Conservation (phyloP, 75 land plant species). For the Cryptomeria japonica region DNA sequence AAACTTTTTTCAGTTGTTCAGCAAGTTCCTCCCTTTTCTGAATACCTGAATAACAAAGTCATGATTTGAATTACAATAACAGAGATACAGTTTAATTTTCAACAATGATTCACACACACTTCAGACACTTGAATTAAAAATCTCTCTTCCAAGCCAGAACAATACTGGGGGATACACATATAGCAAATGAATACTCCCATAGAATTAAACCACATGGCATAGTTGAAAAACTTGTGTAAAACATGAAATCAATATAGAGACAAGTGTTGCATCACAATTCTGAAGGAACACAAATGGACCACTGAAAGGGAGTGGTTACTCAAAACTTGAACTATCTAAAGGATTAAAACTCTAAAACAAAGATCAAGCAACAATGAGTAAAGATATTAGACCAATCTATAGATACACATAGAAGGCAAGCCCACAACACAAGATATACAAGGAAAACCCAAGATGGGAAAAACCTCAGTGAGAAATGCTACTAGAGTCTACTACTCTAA, state of each 20-base stretch:
- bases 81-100: not conserved
- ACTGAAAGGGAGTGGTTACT: too few species aligned
- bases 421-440: too few species aligned
- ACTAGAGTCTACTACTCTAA: too few species aligned
- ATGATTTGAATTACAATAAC: not conserved
- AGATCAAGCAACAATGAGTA: too few species aligned
- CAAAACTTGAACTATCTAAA: too few species aligned
- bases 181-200: not conserved
- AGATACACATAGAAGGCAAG: too few species aligned
- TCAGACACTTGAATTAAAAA: not conserved
- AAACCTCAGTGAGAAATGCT: too few species aligned
- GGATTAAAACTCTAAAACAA: too few species aligned
- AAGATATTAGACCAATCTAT: too few species aligned
- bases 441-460: too few species aligned
- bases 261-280: not conserved
- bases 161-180: not conserved
- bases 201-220: not conserved
- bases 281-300: too few species aligned
- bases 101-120: not conserved
- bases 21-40: constrained; percentile 1
- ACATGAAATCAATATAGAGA: not conserved
- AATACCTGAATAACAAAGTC: not conserved
- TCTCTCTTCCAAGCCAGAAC: not conserved
- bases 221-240: not conserved
- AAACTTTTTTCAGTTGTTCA: constrained; percentile 8